A percentile compares a stretch with the other conserved stretches of the same genome.
These are phyloP conservation scores for Chrysoporthe austroafricana DNA, from an alignment of 2,329 filamentous ascomycete genomes.

Conservation along the genomic window DNA sequence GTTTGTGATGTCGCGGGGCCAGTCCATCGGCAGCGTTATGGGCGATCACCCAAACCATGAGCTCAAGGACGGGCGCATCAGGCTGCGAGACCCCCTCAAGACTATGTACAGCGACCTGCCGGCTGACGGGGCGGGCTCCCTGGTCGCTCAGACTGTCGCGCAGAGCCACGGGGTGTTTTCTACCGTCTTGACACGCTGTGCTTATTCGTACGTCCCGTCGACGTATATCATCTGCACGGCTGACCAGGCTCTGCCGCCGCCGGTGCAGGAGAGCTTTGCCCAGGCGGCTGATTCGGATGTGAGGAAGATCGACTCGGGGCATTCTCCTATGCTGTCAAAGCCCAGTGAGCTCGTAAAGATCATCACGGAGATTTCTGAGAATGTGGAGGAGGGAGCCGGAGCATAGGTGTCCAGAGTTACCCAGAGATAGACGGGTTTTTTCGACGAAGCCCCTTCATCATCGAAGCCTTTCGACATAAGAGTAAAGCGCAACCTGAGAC, in stretches of 20 bases:
- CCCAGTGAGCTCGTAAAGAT: slow-evolving; percentile 1
- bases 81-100: slow-evolving; percentile 17
- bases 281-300: not conserved
- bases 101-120: slow-evolving; percentile 32
- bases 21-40: slow-evolving; percentile 26
- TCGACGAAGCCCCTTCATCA: too few species aligned
- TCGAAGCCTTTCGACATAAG: too few species aligned
- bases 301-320: slow-evolving; percentile 4
- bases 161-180: slow-evolving; percentile 28
- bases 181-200: slow-evolving; percentile 25
- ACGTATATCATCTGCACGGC: slow-evolving; percentile 31
- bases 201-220: slow-evolving; percentile 31
- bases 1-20: slow-evolving; percentile 31
- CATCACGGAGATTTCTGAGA: not conserved
- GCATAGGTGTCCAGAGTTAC: not conserved
- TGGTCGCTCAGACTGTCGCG: slow-evolving; percentile 25
- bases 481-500: too few species aligned
- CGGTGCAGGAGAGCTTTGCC: slow-evolving; percentile 17
- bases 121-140: slow-evolving; percentile 27
- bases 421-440: too few species aligned
- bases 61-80: slow-evolving; percentile 27
- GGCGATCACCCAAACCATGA: slow-evolving; percentile 4
- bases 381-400: not conserved
- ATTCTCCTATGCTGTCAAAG: slow-evolving; percentile 5
- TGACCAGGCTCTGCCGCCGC: slow-evolving; percentile 27